Percentiles rank a stretch among this genome's conserved stretches.
These are phyloP conservation scores for Mortierella sp. DNA, from an alignment of 371 early-diverging fungal species.

Conservation along the genomic window DNA sequence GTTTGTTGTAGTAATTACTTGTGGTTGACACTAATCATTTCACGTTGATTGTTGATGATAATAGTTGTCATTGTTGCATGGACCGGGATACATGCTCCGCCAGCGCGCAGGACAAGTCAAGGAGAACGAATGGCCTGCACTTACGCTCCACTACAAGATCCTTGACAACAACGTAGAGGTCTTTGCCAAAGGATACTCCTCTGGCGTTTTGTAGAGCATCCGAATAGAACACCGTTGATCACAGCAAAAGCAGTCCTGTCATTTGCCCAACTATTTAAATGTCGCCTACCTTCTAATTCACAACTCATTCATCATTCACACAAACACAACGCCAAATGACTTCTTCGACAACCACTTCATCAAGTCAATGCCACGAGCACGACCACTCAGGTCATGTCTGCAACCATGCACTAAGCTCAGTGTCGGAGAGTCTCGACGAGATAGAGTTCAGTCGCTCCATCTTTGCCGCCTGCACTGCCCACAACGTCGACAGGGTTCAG, in stretches of 20 bases:
- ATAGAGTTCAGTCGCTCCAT: slow-evolving; percentile 54
- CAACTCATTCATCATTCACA: background rate
- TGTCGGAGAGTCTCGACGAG: slow-evolving; percentile 48
- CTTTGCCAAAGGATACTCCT: slow-evolving; percentile 77
- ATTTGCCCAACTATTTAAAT: background rate
- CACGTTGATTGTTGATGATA: background rate
- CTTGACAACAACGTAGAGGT: slow-evolving; percentile 77
- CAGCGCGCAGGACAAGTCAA: slow-evolving; percentile 50
- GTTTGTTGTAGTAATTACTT: background rate
- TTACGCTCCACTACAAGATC: slow-evolving; percentile 74
- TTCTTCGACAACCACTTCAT: background rate
- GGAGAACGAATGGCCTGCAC: slow-evolving; percentile 56
- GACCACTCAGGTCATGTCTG: slow-evolving; percentile 43
- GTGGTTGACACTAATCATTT: background rate
- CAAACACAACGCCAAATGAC: background rate
- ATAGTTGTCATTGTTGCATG: slow-evolving; percentile 66
- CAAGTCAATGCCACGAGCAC: slow-evolving; percentile 25
- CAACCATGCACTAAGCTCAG: slow-evolving; percentile 31
- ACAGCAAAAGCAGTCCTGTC: slow-evolving; percentile 1
- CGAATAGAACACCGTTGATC: background rate
- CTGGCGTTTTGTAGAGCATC: slow-evolving; percentile 35
- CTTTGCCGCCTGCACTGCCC: slow-evolving; percentile 49
- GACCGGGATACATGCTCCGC: slow-evolving; percentile 59
- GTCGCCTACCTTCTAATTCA: too few relatives aligned
- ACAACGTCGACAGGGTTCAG: slow-evolving; percentile 34